Conservation (phyloP, 192 early-diverging fungal species). For the Linnemannia exigua region DNA sequence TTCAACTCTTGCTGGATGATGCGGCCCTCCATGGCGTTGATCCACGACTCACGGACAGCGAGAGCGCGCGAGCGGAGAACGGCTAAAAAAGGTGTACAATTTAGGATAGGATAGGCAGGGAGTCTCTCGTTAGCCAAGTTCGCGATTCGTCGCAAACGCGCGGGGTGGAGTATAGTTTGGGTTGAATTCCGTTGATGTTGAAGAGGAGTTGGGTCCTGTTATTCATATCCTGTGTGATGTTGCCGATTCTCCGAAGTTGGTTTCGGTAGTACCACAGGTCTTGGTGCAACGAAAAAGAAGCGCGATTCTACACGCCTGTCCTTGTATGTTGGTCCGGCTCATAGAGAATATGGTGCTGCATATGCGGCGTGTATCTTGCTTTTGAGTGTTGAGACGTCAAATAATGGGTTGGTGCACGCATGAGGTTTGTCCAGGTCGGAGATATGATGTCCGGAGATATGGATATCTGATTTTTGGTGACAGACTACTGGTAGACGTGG, state of each 20-base stretch:
- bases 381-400: background rate
- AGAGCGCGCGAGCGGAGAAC: conserved; percentile 81
- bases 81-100: conserved; percentile 55
- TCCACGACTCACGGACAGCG: conserved; percentile 89
- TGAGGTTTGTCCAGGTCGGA: background rate
- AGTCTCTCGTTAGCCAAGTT: too few relatives aligned
- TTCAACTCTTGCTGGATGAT: conserved; percentile 87
- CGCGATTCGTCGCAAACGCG: too few relatives aligned
- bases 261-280: too few relatives aligned
- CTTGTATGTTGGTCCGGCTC: background rate
- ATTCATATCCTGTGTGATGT: too few relatives aligned
- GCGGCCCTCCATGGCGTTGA: conserved; percentile 90
- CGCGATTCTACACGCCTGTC: background rate
- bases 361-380: background rate
- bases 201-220: too few relatives aligned
- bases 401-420: background rate
- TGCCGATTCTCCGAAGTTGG: too few relatives aligned
- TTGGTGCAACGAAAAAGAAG: too few relatives aligned
- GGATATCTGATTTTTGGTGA: background rate
- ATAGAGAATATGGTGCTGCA: background rate
- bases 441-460: background rate
- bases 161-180: too few relatives aligned
- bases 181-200: too few relatives aligned
- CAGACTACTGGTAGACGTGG: background rate
- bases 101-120: too few relatives aligned